A percentile compares a stretch with the other conserved stretches of the same genome.
Conservation (phyloP, 73 alveolate species). For the Tetrahymena borealis region DNA sequence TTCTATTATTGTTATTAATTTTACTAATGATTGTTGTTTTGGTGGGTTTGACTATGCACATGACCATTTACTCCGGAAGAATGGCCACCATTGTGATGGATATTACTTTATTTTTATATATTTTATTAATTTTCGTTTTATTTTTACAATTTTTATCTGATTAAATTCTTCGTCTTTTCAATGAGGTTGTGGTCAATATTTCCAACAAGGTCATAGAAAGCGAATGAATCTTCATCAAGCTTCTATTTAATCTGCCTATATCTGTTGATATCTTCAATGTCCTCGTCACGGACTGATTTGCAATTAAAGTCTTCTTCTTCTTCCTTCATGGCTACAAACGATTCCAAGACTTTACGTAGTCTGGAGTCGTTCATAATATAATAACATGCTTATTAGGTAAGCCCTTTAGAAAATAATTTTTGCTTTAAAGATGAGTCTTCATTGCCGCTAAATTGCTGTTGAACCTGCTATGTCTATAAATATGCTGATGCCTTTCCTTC, state of each 20-base stretch:
- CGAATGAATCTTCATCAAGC: neutral
- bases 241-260: neutral
- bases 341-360: neutral
- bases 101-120: neutral
- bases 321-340: neutral
- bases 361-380: neutral
- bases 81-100: neutral
- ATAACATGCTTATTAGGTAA: neutral
- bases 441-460: neutral
- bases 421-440: neutral
- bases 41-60: too few species aligned
- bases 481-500: neutral
- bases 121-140: neutral
- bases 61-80: too few species aligned
- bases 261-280: neutral
- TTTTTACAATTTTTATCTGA: neutral
- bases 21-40: neutral
- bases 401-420: neutral
- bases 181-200: neutral
- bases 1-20: neutral
- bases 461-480: neutral
- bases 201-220: neutral
- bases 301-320: neutral
- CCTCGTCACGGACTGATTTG: neutral
- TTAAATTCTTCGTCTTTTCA: neutral